Percentiles rank a stretch among this genome's conserved stretches.
Conservation (phyloP, 1,139 yeast genomes). For the Yamadazyma aaseri region DNA sequence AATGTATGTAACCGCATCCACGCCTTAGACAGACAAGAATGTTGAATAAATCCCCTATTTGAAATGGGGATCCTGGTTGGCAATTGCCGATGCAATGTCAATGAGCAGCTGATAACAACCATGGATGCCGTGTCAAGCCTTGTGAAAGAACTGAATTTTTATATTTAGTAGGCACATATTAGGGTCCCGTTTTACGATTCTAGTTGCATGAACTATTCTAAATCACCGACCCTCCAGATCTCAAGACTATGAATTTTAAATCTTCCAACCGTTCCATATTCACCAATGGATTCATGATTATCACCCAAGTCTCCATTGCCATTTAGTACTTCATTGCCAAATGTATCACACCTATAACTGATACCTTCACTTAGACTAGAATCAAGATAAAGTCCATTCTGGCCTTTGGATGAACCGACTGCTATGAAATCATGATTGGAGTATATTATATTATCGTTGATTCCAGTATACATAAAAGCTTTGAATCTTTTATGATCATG, state of each 20-base stretch:
- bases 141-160: too few relatives aligned
- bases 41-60: too few relatives aligned
- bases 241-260: slow-evolving; percentile 79
- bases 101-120: too few relatives aligned
- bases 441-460: slow-evolving; percentile 81
- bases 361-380: slow-evolving; percentile 73
- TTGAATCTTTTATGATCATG: slow-evolving; percentile 43
- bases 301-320: slow-evolving; percentile 40
- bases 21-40: too few relatives aligned
- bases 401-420: slow-evolving; percentile 88
- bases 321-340: slow-evolving; percentile 81
- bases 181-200: background rate
- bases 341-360: slow-evolving; percentile 75
- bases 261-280: slow-evolving; percentile 32
- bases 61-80: too few relatives aligned
- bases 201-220: slow-evolving; percentile 14
- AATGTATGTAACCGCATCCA: too few relatives aligned
- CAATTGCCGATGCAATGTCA: too few relatives aligned
- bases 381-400: slow-evolving; percentile 89
- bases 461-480: slow-evolving; percentile 87
- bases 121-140: too few relatives aligned
- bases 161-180: too few relatives aligned
- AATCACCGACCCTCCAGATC: slow-evolving; percentile 74
- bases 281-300: slow-evolving; percentile 3
- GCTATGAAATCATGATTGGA: slow-evolving; percentile 78